phyloP scores from a whole-genome alignment of 116 monocot species.

The Phalaenopsis hybrid region DNA sequence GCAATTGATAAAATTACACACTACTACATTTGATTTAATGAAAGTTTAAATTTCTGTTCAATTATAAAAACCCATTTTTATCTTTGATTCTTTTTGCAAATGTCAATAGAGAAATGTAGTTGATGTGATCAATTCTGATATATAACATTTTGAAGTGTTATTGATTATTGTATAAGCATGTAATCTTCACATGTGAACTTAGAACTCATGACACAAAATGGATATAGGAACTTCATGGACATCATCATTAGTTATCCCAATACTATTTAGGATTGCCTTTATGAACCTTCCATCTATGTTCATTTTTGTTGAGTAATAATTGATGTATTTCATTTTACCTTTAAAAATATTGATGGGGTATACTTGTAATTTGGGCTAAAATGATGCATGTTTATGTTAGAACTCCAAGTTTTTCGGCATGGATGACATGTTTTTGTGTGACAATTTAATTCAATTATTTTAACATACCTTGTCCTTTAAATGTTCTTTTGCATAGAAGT shows the following conservation, averaged over 20 bases:
- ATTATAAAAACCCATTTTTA: not conserved
- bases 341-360: not conserved
- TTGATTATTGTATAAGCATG: not conserved
- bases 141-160: not conserved
- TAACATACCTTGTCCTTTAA: not conserved
- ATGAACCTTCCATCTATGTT: not conserved
- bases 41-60: not conserved
- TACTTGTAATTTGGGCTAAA: not conserved
- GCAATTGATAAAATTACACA: not conserved
- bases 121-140: not conserved
- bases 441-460: not conserved
- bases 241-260: not conserved
- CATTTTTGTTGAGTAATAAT: not conserved
- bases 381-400: not conserved
- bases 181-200: not conserved
- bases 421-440: too few relatives aligned
- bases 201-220: not conserved
- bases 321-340: not conserved
- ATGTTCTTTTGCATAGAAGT: not conserved
- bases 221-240: not conserved
- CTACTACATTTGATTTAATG: not conserved
- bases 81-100: not conserved
- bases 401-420: not conserved
- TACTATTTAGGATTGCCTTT: not conserved
- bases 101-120: not conserved